Evolutionary conservation across 2,329 filamentous ascomycete genomes (phyloP), one percentile per base, ranked within the genome.

Genomic region (Beauveria sp.): DNA sequence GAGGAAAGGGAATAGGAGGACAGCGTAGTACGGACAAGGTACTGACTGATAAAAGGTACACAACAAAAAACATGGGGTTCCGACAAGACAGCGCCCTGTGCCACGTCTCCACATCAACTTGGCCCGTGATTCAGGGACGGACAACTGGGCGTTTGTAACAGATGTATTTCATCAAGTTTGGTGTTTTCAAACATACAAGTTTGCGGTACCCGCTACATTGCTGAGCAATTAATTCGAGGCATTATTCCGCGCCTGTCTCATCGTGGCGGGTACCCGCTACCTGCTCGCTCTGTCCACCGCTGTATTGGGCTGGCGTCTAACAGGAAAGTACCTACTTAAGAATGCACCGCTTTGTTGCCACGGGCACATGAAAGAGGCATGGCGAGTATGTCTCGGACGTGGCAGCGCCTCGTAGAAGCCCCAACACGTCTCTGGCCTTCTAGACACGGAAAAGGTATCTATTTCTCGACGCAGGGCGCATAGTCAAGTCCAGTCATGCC

Each of bases 41-140:
- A 52, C 46, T 14, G 34, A 37, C 34, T 37, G 34, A 37, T 16
- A 37, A 37, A 44, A 55, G 59, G 43, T 51, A 52, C 52, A 52
- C 47, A 53, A 57, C 53, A 58, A 53, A 61, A 52, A 61, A 52
- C 54, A 61, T 61, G 60, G 60, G 60, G 54, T 57, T 61, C 47
- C 9, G 60, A 58, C 54, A 54, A 37, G 58, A 40, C 41, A 61
- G 51, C 44, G 58, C 58, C 43, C 43, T 48, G 58, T 53, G 20
- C 43, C 18, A 43, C 34, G 60, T 54, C 37, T 47, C 54, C 60
- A 62, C 60, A 62, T 50, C 60, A 54, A 53, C 60, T 52, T 40
- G 22, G 41, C 53, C 40, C 37, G 47, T 57, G 60, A 52, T 62
- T 59, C 57, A 59, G 57, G 57, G 57, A 59, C 56, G 26, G 37